phyloP scores from a whole-genome alignment of 495 filamentous ascomycete genomes.

The Letharia columbiana region DNA sequence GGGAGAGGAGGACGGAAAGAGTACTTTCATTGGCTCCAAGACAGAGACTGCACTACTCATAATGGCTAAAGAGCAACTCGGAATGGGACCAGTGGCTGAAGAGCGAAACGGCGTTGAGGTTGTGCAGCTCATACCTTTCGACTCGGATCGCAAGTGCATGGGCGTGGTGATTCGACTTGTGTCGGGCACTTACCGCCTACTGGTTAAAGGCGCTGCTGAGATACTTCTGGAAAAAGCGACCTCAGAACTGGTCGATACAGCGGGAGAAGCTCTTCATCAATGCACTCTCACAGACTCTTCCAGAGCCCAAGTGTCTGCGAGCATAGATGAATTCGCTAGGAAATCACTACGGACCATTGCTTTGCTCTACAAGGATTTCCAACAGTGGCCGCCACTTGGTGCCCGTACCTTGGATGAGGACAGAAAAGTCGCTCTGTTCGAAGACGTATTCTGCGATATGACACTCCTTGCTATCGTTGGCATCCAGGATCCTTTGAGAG shows the following conservation, averaged over 20 bases:
- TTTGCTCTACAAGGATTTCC: constrained; percentile 55
- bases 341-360: constrained; percentile 56
- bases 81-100: constrained; percentile 49
- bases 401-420: constrained; percentile 42
- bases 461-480: constrained; percentile 54
- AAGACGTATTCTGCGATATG: constrained; percentile 50
- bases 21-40: constrained; percentile 58
- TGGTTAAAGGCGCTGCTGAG: constrained; percentile 64
- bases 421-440: constrained; percentile 43
- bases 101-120: constrained; percentile 53
- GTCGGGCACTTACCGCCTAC: constrained; percentile 48
- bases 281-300: constrained; percentile 32
- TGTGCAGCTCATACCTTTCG: constrained; percentile 58
- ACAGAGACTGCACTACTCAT: constrained; percentile 61
- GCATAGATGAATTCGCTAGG: constrained; percentile 49
- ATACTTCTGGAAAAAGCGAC: constrained; percentile 49
- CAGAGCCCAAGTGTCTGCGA: constrained; percentile 29
- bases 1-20: constrained; percentile 47
- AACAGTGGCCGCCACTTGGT: constrained; percentile 49
- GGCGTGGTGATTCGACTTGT: constrained; percentile 53
- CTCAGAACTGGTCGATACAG: constrained; percentile 32
- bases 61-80: constrained; percentile 52
- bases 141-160: constrained; percentile 63
- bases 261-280: constrained; percentile 33
- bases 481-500: constrained; percentile 59